Evolutionary conservation across 371 early-diverging fungal species (phyloP), one percentile per base, ranked within the genome.

Genomic region (Mortierella polycephala): DNA sequence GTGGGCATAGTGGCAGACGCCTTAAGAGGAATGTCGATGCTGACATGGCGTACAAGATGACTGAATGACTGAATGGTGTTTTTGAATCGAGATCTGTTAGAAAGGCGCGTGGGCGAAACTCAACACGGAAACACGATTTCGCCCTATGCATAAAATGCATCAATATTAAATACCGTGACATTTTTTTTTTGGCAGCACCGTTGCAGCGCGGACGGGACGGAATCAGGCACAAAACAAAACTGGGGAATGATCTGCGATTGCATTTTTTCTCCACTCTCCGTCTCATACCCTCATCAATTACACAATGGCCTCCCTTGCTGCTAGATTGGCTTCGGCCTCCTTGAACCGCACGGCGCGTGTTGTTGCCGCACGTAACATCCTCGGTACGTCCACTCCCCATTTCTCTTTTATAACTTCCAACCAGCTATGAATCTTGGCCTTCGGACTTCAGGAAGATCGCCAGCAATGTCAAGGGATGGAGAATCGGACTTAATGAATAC

Each of bases 361-460:
- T 61, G 69, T 61, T 68, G 74, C 74, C 55, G 65, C 68, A 12
- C 76, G 76, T 64, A 76, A 70, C 67, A 59, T 76, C 71, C 71
- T 76, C 57, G 76, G 76, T 76, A 76, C 57, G 71, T 69, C 49
- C n/a, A 52, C 41, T 39, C 18, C 5, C 20, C 1, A 42, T 39
- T 20, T 13, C 47, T 9, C 41, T 54, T 60, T 44, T 21, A 44
- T 39, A 49, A 52, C 60, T 8, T 13, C 61, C 30, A 30, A 30
- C 4, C 30, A 30, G 30, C 4, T 30, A 30, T 30, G 30, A 30
- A 30, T 30, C 30, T 30, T 30, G 30, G 30, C 30, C 30, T 30
- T 30, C 30, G 30, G 30, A 30, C 30, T 30, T 30, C 30, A 30
- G 30, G 30, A 30, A 30, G 30, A 30, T 30, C 30, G 4, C 30